These are phyloP conservation scores for Globisporangium iwayamae DNA, from an alignment of 352 stramenopile species.

Conservation along the genomic window DNA sequence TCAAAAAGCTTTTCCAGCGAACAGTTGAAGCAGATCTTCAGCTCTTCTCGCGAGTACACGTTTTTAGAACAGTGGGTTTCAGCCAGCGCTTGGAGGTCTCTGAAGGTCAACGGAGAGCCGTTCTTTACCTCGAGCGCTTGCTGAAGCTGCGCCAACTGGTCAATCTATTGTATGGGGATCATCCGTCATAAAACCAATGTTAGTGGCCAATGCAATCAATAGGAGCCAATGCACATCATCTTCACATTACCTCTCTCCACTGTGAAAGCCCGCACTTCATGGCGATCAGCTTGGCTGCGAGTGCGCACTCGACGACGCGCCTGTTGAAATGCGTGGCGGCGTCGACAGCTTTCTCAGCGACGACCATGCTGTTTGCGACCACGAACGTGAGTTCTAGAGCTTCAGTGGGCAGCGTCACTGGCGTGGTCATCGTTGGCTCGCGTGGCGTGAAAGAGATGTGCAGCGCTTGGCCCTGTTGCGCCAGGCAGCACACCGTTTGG, in stretches of 20 bases:
- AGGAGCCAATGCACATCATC: background rate
- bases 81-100: constrained; percentile 28
- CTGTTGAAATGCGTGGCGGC: constrained; percentile 68
- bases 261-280: constrained; percentile 31
- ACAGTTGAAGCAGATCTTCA: constrained; percentile 26
- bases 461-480: constrained; percentile 39
- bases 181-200: background rate
- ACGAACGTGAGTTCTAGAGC: constrained; percentile 47
- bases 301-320: constrained; percentile 71
- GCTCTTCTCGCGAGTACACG: constrained; percentile 26
- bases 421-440: constrained; percentile 1
- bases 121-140: constrained; percentile 14
- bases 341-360: constrained; percentile 74
- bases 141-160: constrained; percentile 41
- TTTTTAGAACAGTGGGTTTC: constrained; percentile 17
- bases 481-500: constrained; percentile 65
- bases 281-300: constrained; percentile 67
- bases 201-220: no score
- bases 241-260: constrained; percentile 37
- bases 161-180: constrained; percentile 27
- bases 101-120: constrained; percentile 12
- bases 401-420: constrained; percentile 30
- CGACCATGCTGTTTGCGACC: constrained; percentile 66
- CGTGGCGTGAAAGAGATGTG: constrained; percentile 63
- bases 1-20: constrained; percentile 22